Evolutionary conservation across 441 rosid species (phyloP).

Genomic region (Mallotus japonicus): DNA sequence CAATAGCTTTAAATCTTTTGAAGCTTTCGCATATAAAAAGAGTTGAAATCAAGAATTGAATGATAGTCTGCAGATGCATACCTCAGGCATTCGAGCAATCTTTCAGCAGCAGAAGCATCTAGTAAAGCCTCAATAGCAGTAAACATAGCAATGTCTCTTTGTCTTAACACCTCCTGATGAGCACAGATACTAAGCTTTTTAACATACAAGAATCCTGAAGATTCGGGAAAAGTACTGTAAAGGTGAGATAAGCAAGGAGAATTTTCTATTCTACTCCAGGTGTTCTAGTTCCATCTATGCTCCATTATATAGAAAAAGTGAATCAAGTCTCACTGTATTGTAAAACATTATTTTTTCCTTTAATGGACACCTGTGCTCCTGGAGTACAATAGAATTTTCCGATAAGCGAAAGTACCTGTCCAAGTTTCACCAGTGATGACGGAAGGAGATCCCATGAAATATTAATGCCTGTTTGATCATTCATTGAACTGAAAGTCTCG

Average conservation of each 20-base stretch:
- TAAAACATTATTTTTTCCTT: too few relatives aligned
- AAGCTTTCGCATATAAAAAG: too few relatives aligned
- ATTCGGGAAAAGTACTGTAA: neutral
- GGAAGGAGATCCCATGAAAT: constrained; percentile 62
- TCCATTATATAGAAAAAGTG: too few relatives aligned
- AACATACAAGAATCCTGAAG: neutral
- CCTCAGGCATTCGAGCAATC: constrained; percentile 71
- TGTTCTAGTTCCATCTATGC: too few relatives aligned
- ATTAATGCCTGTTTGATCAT: constrained; percentile 31
- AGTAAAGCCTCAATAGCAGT: constrained; percentile 60
- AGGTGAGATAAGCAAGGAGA: neutral
- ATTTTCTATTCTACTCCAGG: too few relatives aligned
- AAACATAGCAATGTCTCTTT: constrained; percentile 54
- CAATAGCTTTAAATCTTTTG: too few relatives aligned
- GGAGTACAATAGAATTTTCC: too few relatives aligned
- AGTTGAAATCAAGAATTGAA: too few relatives aligned
- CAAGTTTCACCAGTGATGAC: constrained; percentile 47
- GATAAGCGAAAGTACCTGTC: constrained; percentile 41
- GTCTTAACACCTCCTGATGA: constrained; percentile 53
- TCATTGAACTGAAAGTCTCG: constrained; percentile 6
- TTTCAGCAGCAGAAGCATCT: constrained; percentile 69
- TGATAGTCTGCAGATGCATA: constrained; percentile 14
- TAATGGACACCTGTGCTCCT: too few relatives aligned
- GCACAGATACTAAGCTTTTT: neutral
- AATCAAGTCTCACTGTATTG: too few relatives aligned